These are phyloP conservation scores for Juglanconis oblonga DNA, from an alignment of 2,329 filamentous ascomycete species.

Conservation along the genomic window DNA sequence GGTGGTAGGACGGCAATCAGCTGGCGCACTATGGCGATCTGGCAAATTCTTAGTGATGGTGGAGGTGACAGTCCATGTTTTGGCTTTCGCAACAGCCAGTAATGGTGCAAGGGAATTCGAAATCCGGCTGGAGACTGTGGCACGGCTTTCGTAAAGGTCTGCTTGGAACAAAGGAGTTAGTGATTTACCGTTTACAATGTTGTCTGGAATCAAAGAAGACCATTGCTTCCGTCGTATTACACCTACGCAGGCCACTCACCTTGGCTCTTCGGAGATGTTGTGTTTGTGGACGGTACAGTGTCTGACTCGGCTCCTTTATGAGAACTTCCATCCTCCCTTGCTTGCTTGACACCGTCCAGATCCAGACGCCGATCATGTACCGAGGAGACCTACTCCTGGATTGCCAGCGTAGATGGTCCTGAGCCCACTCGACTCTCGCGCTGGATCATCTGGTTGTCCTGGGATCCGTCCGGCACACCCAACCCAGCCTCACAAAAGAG, in stretches of 20 bases:
- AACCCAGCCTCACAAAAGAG: background rate
- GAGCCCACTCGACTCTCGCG: background rate
- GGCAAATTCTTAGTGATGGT: conserved; percentile 8
- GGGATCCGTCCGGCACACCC: background rate
- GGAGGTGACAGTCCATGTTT: conserved; percentile 1
- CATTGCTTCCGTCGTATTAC: background rate
- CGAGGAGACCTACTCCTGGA: conserved; percentile 2
- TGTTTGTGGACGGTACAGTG: background rate
- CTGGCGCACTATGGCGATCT: background rate
- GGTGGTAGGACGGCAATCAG: background rate
- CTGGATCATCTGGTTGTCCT: background rate
- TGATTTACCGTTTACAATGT: no score
- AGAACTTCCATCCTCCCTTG: background rate
- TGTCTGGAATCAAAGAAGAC: no score
- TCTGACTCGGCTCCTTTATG: background rate
- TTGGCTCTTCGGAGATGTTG: background rate
- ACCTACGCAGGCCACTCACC: background rate
- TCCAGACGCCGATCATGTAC: background rate
- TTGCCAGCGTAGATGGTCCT: background rate
- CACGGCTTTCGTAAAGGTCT: background rate
- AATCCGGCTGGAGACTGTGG: background rate
- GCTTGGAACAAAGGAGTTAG: background rate
- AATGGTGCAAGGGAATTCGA: background rate
- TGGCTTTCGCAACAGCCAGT: background rate
- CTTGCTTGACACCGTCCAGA: background rate